Evolutionary conservation across 169 alveolate genomes (phyloP).

Genomic region (Fabrea salina): DNA sequence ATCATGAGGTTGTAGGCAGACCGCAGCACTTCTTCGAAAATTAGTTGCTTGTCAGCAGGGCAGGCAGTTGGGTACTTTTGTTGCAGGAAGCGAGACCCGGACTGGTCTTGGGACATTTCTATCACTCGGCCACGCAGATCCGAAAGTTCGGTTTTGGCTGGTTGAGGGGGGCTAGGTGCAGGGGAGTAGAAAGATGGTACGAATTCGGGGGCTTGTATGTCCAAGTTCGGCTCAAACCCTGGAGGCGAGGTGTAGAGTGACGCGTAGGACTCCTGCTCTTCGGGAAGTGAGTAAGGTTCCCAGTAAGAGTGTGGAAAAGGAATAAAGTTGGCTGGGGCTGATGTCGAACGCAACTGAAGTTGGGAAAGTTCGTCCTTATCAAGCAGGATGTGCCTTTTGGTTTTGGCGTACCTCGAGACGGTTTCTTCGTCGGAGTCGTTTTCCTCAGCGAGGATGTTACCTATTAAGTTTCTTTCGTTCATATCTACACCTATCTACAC

Average conservation of each 20-base stretch:
- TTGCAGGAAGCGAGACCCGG: constrained; percentile 68
- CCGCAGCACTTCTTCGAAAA: constrained; percentile 33
- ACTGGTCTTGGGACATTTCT: constrained; percentile 54
- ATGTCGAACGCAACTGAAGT: background rate
- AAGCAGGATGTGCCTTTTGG: constrained; percentile 16
- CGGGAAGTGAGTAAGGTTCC: background rate
- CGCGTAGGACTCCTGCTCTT: background rate
- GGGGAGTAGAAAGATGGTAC: constrained; percentile 20
- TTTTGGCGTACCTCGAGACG: background rate
- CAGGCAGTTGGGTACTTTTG: constrained; percentile 53
- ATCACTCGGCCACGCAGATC: constrained; percentile 45
- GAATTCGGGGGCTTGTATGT: constrained; percentile 25
- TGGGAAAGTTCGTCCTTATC: constrained; percentile 22
- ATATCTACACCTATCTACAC: too few relatives aligned
- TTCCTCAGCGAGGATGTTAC: constrained; percentile 32
- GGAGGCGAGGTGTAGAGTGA: background rate
- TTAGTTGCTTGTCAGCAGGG: constrained; percentile 54
- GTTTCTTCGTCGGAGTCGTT: constrained; percentile 33
- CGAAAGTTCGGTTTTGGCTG: constrained; percentile 2
- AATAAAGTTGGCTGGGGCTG: constrained; percentile 6
- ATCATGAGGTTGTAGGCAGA: constrained; percentile 49
- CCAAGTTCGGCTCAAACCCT: background rate
- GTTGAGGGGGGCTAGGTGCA: background rate
- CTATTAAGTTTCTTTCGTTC: constrained; percentile 32
- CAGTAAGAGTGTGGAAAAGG: background rate